Percentiles rank a stretch among this genome's conserved stretches.
phyloP scores from a whole-genome alignment of 768 basidiomycete species.

The Lactarius psammicola region DNA sequence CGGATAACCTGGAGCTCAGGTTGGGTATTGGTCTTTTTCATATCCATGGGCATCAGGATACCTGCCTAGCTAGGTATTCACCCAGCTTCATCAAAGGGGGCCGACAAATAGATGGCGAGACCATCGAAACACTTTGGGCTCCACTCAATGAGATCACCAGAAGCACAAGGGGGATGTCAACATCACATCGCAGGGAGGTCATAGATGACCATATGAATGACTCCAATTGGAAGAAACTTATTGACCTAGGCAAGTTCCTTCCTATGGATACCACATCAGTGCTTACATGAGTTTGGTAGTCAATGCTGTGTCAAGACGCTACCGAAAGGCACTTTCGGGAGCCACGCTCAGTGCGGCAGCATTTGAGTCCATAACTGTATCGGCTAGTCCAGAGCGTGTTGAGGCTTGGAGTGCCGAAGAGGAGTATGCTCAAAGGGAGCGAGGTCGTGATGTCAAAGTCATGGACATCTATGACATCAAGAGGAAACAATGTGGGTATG shows the following conservation, averaged over 20 bases:
- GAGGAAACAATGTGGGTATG: background rate
- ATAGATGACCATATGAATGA: too few species aligned
- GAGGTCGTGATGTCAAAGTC: too few species aligned
- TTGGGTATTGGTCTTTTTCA: too few species aligned
- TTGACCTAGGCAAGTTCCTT: background rate
- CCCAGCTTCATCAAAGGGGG: too few species aligned
- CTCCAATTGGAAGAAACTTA: slow-evolving; percentile 16
- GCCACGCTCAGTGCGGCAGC: background rate
- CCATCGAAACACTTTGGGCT: too few species aligned
- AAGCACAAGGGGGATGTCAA: too few species aligned
- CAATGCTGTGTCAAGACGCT: background rate
- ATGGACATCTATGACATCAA: too few species aligned
- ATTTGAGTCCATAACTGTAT: background rate
- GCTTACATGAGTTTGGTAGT: background rate
- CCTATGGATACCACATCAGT: background rate
- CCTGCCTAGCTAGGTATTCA: slow-evolving; percentile 4
- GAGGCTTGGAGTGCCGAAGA: background rate
- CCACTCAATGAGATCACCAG: slow-evolving; percentile 6
- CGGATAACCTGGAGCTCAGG: slow-evolving; percentile 3
- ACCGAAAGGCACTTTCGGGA: background rate
- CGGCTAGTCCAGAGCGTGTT: background rate
- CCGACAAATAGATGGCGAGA: too few species aligned
- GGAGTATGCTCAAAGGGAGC: background rate
- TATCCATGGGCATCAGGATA: too few species aligned
- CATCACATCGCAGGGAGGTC: too few species aligned